phyloP scores from a whole-genome alignment of 2,329 filamentous ascomycete species.

The Aureobasidium subglaciale region DNA sequence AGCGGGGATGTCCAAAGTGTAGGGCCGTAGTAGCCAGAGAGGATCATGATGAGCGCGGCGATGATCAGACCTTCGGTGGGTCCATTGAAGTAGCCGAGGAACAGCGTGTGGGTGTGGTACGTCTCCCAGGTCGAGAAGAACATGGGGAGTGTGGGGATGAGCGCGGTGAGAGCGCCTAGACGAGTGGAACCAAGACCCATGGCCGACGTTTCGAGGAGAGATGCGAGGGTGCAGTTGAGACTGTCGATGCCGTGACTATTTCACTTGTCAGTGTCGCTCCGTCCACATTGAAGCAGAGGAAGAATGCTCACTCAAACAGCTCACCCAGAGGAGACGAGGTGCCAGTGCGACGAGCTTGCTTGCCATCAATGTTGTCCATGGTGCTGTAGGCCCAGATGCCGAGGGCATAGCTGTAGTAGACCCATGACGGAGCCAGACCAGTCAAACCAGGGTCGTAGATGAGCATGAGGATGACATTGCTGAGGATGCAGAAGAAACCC shows the following conservation, averaged over 20 bases:
- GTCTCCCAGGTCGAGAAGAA: slow-evolving; percentile 99
- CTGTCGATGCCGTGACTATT: slow-evolving; percentile 87
- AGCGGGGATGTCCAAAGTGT: slow-evolving; percentile 77
- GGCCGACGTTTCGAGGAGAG: slow-evolving; percentile 81
- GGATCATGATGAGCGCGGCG: slow-evolving; percentile 75
- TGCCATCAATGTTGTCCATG: slow-evolving; percentile 98
- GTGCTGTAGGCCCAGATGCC: slow-evolving; percentile 98
- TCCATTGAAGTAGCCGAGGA: slow-evolving; percentile 93
- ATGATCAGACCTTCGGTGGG: slow-evolving; percentile 93
- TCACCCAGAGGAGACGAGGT: slow-evolving; percentile 93
- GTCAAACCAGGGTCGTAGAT: slow-evolving; percentile 83
- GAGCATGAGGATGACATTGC: slow-evolving; percentile 68
- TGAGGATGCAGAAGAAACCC: slow-evolving; percentile 89
- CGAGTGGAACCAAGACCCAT: slow-evolving; percentile 83
- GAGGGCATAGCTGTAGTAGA: slow-evolving; percentile 92
- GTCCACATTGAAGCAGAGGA: slow-evolving; percentile 21
- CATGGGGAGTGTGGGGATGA: slow-evolving; percentile 91
- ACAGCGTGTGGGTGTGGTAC: slow-evolving; percentile 95
- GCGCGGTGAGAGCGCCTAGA: slow-evolving; percentile 81
- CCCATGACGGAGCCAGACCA: slow-evolving; percentile 79
- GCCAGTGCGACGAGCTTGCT: slow-evolving; percentile 89
- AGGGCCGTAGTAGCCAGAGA: slow-evolving; percentile 82
- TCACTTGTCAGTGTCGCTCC: background rate
- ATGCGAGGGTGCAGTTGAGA: slow-evolving; percentile 90
- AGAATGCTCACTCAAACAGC: slow-evolving; percentile 67